Conservation (phyloP, 768 basidiomycete species). For the Tulasnella sp. region DNA sequence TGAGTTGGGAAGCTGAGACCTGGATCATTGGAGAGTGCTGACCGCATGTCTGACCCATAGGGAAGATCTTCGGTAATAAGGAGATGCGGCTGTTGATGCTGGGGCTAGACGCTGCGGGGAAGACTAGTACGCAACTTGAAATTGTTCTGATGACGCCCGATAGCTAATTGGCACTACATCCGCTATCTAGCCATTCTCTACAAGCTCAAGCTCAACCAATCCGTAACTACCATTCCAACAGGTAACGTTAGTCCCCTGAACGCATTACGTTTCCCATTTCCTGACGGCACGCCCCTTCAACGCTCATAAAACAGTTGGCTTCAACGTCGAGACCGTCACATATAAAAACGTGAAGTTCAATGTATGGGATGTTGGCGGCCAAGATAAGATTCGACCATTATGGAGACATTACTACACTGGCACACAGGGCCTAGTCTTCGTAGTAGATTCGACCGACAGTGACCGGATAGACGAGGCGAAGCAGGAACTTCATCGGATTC, state of each 20-base stretch:
- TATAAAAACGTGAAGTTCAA: slow-evolving; percentile 45
- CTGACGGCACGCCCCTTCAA: neutral
- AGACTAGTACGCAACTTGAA: slow-evolving; percentile 27
- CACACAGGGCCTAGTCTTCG: slow-evolving; percentile 41
- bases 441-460: slow-evolving; percentile 37
- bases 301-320: slow-evolving; percentile 26
- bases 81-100: slow-evolving; percentile 22
- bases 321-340: slow-evolving; percentile 53
- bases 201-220: slow-evolving; percentile 32
- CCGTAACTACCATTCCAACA: slow-evolving; percentile 35
- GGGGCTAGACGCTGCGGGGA: slow-evolving; percentile 36
- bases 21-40: neutral
- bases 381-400: slow-evolving; percentile 38
- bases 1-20: slow-evolving; percentile 6
- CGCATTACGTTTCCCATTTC: too few relatives aligned
- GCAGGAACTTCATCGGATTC: slow-evolving; percentile 36
- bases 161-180: neutral
- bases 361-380: slow-evolving; percentile 58
- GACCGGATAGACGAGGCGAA: slow-evolving; percentile 39
- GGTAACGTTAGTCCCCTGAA: neutral
- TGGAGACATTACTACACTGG: slow-evolving; percentile 43
- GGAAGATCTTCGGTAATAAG: slow-evolving; percentile 19
- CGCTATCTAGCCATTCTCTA: slow-evolving; percentile 31
- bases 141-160: neutral
- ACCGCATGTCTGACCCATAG: neutral